A percentile compares a stretch with the other conserved stretches of the same genome.
Conservation (phyloP, 768 basidiomycete species). For the Amanita exitialis region DNA sequence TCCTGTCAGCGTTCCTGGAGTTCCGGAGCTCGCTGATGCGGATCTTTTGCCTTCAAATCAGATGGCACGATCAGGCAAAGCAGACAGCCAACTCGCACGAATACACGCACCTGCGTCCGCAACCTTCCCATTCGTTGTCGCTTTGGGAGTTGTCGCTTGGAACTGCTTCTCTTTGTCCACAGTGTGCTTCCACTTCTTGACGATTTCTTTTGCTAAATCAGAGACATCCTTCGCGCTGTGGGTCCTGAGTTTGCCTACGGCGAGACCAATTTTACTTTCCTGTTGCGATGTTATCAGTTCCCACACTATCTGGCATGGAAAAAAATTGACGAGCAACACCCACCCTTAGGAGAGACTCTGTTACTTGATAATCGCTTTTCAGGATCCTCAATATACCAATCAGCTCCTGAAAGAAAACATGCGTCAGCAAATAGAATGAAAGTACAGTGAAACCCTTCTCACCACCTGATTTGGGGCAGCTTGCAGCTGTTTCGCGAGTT, state of each 20-base stretch:
- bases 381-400: constrained; percentile 48
- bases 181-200: constrained; percentile 85
- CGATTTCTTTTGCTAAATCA: constrained; percentile 82
- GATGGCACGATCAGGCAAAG: not conserved
- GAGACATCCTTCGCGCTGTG: constrained; percentile 65
- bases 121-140: constrained; percentile 22
- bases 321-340: constrained; percentile 31
- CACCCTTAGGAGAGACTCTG: constrained; percentile 67
- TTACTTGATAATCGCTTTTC: constrained; percentile 60
- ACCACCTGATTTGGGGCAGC: constrained; percentile 47
- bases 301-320: constrained; percentile 14
- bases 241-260: constrained; percentile 79
- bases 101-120: constrained; percentile 3
- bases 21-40: constrained; percentile 24
- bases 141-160: constrained; percentile 11
- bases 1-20: constrained; percentile 27
- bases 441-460: constrained; percentile 25
- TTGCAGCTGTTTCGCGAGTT: constrained; percentile 74
- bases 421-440: constrained; percentile 24
- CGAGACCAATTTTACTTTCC: constrained; percentile 91
- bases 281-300: constrained; percentile 19
- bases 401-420: constrained; percentile 39
- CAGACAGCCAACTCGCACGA: not conserved
- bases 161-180: constrained; percentile 59
- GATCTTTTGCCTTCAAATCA: constrained; percentile 19